Base-by-base conservation (phyloP, 805 yeast genomes). In the Soucietia sequanensis region DNA sequence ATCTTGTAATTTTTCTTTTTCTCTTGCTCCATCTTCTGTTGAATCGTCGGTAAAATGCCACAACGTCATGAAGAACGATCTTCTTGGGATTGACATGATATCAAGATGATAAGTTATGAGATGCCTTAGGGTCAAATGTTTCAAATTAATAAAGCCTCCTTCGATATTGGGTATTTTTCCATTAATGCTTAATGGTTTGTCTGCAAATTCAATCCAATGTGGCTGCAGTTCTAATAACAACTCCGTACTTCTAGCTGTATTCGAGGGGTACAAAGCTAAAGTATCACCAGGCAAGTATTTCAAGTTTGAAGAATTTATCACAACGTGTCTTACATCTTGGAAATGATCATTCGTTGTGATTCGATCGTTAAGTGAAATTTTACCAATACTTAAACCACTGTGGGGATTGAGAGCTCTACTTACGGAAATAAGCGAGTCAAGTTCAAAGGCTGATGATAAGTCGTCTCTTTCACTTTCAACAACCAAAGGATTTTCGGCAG, bases 321-420 rank as follows among this genome's bases (percentile, higher is more conserved):
- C 51, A 10, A 89, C 56, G 35, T 75, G 78, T 24, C 96, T 69
- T 2, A 91, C 95, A 54, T 93, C 98, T 58, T 93, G 98, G 61
- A 87, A 88, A 62, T 93, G 98, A 33, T 77, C 81, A 0, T 45
- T 41, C 0, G 75, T 56, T 0, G 98, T 91, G 11, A 93, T 62
- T 38, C 96, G 61, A 1, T 58, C 42, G 50, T 87, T 87, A 2
- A 42, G 29, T 0, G 42, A 37, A 5, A 90, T 68, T 7, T 44
- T 60, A 0, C 84, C 95, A 32, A 23, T 36, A 8, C 4, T 9
- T 6, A 2, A 14, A 13, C 6, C 27, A 9, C 18, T 26, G n/a
- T n/a, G n/a, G n/a, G n/a, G n/a, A n/a, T n/a, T n/a, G n/a, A n/a
- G n/a, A n/a, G n/a, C n/a, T 13, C 29, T 26, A n/a, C 15, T 17